Evolutionary conservation across 306 rosid genomes (phyloP).

Genomic region (Vicia faba): DNA sequence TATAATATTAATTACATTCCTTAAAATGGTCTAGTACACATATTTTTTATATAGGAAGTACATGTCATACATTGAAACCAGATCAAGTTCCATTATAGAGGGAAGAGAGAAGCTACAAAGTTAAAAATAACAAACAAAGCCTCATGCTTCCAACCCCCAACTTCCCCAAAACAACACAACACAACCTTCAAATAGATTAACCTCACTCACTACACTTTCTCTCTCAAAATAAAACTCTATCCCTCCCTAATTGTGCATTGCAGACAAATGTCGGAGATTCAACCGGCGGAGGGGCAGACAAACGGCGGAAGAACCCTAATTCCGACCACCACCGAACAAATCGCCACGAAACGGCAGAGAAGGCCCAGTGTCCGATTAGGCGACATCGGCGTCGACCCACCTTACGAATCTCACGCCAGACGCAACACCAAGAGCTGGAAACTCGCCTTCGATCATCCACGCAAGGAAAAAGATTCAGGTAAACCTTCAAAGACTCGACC

Average conservation of each 20-base stretch:
- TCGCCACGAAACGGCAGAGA: slow-evolving; percentile 83
- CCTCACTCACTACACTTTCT: too few relatives aligned
- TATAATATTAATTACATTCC: too few relatives aligned
- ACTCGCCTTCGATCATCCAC: slow-evolving; percentile 48
- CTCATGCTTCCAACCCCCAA: slow-evolving; percentile 5
- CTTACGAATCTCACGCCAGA: slow-evolving; percentile 72
- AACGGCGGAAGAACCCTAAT: slow-evolving; percentile 58
- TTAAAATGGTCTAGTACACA: too few relatives aligned
- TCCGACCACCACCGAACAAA: slow-evolving; percentile 54
- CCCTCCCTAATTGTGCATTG: not conserved
- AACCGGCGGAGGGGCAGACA: slow-evolving; percentile 61
- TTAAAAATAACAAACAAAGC: not conserved
- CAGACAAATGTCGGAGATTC: slow-evolving; percentile 66
- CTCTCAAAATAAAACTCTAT: slow-evolving; percentile 5
- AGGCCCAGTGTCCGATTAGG: slow-evolving; percentile 93
- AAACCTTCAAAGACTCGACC: slow-evolving; percentile 86
- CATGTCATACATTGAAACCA: too few relatives aligned
- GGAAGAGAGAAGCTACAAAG: not conserved
- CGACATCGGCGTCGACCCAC: slow-evolving; percentile 95
- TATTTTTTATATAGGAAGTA: too few relatives aligned
- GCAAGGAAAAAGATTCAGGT: slow-evolving; percentile 48
- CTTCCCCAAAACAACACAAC: not conserved
- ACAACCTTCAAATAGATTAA: not conserved
- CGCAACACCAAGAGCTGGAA: slow-evolving; percentile 72
- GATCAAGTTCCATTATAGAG: too few relatives aligned